phyloP scores from a whole-genome alignment of 148 eudicot species.

The Fagopyrum esculentum region DNA sequence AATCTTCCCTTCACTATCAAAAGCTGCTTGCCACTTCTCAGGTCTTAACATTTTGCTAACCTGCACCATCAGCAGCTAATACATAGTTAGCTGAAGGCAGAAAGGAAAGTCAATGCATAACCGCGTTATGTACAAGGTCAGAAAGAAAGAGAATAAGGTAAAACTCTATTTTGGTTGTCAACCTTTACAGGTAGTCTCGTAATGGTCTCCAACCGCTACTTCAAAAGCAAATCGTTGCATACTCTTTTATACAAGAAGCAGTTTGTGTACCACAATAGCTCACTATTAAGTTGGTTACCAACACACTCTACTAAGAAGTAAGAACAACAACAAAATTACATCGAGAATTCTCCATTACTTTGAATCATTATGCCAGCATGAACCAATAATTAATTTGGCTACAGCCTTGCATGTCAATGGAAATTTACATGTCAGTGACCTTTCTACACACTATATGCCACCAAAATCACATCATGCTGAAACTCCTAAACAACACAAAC shows the following conservation, averaged over 20 bases:
- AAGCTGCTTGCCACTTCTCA: constrained; percentile 85
- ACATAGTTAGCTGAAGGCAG: background rate
- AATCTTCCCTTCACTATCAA: constrained; percentile 76
- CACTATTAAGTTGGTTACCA: background rate
- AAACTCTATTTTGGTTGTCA: background rate
- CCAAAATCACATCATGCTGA: background rate
- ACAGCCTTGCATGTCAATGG: background rate
- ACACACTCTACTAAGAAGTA: background rate
- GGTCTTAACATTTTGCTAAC: constrained; percentile 92
- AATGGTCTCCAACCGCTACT: background rate
- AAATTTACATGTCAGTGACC: background rate
- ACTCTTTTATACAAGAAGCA: background rate
- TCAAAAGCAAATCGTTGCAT: background rate
- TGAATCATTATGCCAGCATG: background rate
- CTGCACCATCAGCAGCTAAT: constrained; percentile 30
- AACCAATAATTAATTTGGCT: background rate
- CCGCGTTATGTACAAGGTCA: background rate
- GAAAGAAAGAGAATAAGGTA: no score
- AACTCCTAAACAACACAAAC: background rate
- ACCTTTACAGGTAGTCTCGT: background rate
- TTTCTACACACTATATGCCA: background rate
- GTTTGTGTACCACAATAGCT: background rate
- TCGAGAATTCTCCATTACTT: background rate
- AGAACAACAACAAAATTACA: background rate
- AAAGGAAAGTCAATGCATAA: background rate